These are phyloP conservation scores for Botrytis porri DNA, from an alignment of 2,329 filamentous ascomycete genomes.

Conservation along the genomic window DNA sequence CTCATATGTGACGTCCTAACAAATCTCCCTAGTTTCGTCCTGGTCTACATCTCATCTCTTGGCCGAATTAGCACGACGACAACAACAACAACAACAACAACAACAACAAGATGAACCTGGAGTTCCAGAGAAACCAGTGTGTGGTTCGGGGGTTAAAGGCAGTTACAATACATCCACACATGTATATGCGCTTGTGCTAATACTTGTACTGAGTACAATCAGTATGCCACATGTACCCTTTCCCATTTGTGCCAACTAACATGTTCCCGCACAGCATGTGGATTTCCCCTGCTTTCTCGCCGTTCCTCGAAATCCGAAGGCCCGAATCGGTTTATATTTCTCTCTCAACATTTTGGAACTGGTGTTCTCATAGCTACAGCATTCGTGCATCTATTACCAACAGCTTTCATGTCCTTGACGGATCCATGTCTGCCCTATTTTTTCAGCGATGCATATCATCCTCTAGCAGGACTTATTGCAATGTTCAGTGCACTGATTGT, in stretches of 20 bases:
- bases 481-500: constrained; percentile 82
- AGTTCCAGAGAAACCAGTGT: constrained; percentile 43
- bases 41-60: constrained; percentile 41
- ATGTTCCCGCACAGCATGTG: constrained; percentile 34
- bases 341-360: constrained; percentile 70
- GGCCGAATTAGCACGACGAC: constrained; percentile 49
- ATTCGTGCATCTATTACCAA: constrained; percentile 69
- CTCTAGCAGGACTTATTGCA: constrained; percentile 76
- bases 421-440: constrained; percentile 69
- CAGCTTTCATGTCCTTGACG: constrained; percentile 58
- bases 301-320: constrained; percentile 33
- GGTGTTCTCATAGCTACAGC: constrained; percentile 84
- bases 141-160: constrained; percentile 49
- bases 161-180: constrained; percentile 55
- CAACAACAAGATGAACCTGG: constrained; percentile 37
- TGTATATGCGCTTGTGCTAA: constrained; percentile 56
- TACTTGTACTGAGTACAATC: constrained; percentile 52
- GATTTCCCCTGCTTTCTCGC: constrained; percentile 38
- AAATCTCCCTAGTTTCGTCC: constrained; percentile 9
- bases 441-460: constrained; percentile 75
- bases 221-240: constrained; percentile 36
- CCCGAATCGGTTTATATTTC: constrained; percentile 46
- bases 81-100: constrained; percentile 47
- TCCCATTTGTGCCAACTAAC: constrained; percentile 16
- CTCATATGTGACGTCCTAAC: background rate